Conservation (phyloP, 2,329 filamentous ascomycete species). For the Epichloe sibirici region DNA sequence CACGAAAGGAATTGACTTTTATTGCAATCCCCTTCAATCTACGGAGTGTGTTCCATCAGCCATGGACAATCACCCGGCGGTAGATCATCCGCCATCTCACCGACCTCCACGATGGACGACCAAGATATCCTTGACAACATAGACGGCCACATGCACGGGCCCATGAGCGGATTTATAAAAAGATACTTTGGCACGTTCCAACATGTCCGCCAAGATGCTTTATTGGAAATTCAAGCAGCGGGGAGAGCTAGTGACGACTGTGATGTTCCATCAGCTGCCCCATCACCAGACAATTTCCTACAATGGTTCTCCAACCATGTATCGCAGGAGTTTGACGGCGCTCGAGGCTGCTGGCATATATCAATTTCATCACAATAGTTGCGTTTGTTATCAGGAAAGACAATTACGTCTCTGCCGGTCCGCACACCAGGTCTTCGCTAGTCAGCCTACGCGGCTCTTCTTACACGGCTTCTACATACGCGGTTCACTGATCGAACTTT, state of each 20-base stretch:
- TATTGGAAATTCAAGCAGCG: constrained; percentile 2
- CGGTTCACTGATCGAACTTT: constrained; percentile 19
- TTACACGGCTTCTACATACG: constrained; percentile 24
- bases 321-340: constrained; percentile 3
- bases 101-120: no score
- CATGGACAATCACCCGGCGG: no score
- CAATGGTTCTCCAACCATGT: constrained; percentile 9
- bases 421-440: constrained; percentile 16
- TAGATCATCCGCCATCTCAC: no score
- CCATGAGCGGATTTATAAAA: constrained; percentile 9
- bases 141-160: constrained; percentile 7
- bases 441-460: constrained; percentile 19
- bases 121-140: no score
- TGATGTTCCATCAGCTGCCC: neutral
- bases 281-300: constrained; percentile 1
- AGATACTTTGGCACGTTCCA: constrained; percentile 8
- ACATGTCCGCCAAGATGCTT: constrained; percentile 5
- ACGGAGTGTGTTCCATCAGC: no score
- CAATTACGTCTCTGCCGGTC: constrained; percentile 10
- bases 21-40: no score
- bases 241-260: neutral
- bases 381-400: constrained; percentile 8
- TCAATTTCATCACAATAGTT: constrained; percentile 1
- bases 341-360: no score
- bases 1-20: no score